A percentile compares a stretch with the other conserved stretches of the same genome.
Evolutionary conservation across 345 rosid species (phyloP).

Genomic region (Salix arbutifolia): DNA sequence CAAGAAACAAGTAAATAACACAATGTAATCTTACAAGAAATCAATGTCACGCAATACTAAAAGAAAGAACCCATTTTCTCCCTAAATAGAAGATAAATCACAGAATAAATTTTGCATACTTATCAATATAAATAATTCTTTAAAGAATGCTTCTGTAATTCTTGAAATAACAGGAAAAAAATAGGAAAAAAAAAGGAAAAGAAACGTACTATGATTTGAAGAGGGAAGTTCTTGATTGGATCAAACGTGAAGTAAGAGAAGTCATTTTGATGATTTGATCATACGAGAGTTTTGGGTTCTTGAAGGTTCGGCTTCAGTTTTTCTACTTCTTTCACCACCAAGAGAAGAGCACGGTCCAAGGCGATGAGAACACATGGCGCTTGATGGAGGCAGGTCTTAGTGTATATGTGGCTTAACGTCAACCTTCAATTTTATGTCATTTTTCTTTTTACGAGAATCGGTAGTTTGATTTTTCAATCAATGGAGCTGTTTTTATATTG

Average conservation of each 20-base stretch:
- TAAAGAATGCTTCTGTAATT: not conserved
- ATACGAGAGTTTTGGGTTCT: not conserved
- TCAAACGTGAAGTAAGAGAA: slow-evolving; percentile 39
- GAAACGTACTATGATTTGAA: slow-evolving; percentile 30
- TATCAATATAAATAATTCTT: not conserved
- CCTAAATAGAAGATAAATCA: not conserved
- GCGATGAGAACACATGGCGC: slow-evolving; percentile 30
- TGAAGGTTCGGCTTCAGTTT: not conserved
- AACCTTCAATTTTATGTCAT: slow-evolving; percentile 9
- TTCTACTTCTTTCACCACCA: not conserved
- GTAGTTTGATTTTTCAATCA: not conserved
- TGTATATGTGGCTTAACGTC: slow-evolving; percentile 28
- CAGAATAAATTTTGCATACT: not conserved
- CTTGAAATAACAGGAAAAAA: not conserved
- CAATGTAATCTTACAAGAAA: not conserved
- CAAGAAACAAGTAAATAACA: not conserved
- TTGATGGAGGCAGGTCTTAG: slow-evolving; percentile 11
- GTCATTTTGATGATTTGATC: slow-evolving; percentile 29
- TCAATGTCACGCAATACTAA: not conserved
- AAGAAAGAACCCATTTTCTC: not conserved
- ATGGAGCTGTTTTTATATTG: no score
- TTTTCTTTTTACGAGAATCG: not conserved
- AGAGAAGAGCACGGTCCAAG: not conserved
- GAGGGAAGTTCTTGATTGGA: slow-evolving; percentile 34
- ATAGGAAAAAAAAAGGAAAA: no score